Evolutionary conservation across 2,329 filamentous ascomycete genomes (phyloP), one percentile per base, ranked within the genome.

Genomic region (Stachybotrys elegans): DNA sequence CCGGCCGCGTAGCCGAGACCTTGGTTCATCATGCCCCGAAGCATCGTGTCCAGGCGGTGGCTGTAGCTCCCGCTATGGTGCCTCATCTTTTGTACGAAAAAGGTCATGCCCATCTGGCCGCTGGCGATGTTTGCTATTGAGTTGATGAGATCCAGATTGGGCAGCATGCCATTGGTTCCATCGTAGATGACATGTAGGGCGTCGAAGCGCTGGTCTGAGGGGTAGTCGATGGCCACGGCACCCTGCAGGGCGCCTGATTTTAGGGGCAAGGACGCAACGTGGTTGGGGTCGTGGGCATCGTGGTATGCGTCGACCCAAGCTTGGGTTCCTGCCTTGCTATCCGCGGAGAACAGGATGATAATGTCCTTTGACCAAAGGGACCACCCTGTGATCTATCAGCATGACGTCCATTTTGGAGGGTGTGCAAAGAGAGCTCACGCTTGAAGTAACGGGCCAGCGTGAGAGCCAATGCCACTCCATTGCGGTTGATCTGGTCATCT

Each of bases 301-400:
- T 98, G 93, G 64, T 98, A 98, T 2, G 93, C 93, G 59, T 96
- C 91, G 8, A 96, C 88, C 93, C 93, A 98, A 20, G 93, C 93
- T 62, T 97, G 91, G 1, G 90, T 88, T 1, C 92, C 93, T 11
- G 88, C 86, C 47, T 84, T 86, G 63, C 89, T 95, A 66, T 98
- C 93, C 0, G 88, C 84, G 0, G 93, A 84, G 38, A 98, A 78
- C 6, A 98, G 69, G 54, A 98, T 82, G 46, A 98, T 92, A 53
- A 98, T 95, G 63, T 98, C 93, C 67, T 98, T 98, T 47, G 91
- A 96, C 93, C 93, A 98, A 22, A 98, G 76, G 43, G 90, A 96
- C 93, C 93, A 98, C 54, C 86, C 80, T 83, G 27, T 21, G 9
- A n/a, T 11, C 9, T n/a, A 13, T 29, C 43, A 35, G 36, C 12